phyloP scores from a whole-genome alignment of 73 alveolate species.

The Paramecium caudatum region DNA sequence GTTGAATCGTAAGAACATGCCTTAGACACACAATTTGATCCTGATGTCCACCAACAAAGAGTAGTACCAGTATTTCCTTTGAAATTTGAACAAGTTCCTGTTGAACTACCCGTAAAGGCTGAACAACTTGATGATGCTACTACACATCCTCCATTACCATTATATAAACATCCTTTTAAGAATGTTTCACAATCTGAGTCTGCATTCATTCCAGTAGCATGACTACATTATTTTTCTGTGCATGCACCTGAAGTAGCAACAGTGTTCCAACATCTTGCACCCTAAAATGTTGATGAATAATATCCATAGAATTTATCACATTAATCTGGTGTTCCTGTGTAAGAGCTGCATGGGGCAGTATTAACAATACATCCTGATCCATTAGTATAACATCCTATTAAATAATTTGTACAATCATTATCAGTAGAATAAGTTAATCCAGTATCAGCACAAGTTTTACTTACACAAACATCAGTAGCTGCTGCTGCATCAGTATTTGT shows the following conservation, averaged over 20 bases:
- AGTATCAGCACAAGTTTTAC: slow-evolving; percentile 5
- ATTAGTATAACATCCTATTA: slow-evolving; percentile 56
- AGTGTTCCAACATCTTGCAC: slow-evolving; percentile 45
- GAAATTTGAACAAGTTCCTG: slow-evolving; percentile 2
- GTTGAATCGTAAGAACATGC: neutral
- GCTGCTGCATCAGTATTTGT: slow-evolving; percentile 3
- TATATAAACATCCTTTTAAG: slow-evolving; percentile 41
- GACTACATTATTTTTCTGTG: neutral
- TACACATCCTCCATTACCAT: slow-evolving; percentile 36
- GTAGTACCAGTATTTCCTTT: neutral
- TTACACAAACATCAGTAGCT: neutral
- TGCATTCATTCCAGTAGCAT: neutral
- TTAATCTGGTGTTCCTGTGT: slow-evolving; percentile 28
- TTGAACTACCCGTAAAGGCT: slow-evolving; percentile 2
- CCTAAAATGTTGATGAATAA: neutral
- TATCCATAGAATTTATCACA: slow-evolving; percentile 55
- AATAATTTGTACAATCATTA: slow-evolving; percentile 4
- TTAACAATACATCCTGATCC: slow-evolving; percentile 51
- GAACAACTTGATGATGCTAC: neutral
- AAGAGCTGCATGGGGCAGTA: slow-evolving; percentile 1
- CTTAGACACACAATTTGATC: neutral
- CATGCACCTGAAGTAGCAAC: slow-evolving; percentile 20
- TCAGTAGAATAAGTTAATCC: neutral
- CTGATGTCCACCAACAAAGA: neutral
- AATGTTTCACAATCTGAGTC: neutral